Evolutionary conservation across 352 stramenopile species (phyloP).

Genomic region (Phytopythium litorale): DNA sequence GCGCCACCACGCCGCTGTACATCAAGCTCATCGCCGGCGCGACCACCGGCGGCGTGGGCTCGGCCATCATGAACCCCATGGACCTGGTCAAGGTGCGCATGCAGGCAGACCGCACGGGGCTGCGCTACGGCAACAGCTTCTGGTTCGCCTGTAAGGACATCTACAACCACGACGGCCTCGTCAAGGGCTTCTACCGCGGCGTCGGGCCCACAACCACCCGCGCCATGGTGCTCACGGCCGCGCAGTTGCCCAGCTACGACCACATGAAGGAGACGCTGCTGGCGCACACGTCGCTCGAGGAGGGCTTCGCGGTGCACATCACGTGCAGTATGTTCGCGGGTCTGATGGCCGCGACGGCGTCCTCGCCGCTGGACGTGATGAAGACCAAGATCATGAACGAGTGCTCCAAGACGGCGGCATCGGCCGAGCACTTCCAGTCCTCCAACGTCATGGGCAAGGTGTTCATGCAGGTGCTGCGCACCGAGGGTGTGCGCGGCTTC

Average conservation of each 20-base stretch:
- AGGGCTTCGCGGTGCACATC: constrained; percentile 60
- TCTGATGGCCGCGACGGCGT: constrained; percentile 60
- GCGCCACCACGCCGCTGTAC: constrained; percentile 38
- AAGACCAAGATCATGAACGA: constrained; percentile 84
- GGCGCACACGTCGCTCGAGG: constrained; percentile 40
- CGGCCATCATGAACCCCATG: constrained; percentile 70
- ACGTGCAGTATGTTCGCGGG: constrained; percentile 70
- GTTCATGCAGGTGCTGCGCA: constrained; percentile 47
- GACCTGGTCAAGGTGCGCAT: constrained; percentile 80
- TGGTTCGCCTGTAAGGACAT: constrained; percentile 62
- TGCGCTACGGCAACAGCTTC: constrained; percentile 60
- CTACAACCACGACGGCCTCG: constrained; percentile 47
- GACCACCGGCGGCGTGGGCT: constrained; percentile 57
- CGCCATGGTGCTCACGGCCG: constrained; percentile 69
- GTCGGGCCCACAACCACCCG: constrained; percentile 62
- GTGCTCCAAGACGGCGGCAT: constrained; percentile 21
- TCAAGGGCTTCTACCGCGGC: constrained; percentile 69
- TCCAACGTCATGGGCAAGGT: constrained; percentile 44
- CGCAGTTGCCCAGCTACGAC: constrained; percentile 78
- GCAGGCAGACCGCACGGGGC: constrained; percentile 61
- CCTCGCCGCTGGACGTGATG: constrained; percentile 75
- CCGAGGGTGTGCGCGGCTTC: constrained; percentile 58
- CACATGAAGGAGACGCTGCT: constrained; percentile 71
- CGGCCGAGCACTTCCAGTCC: too few relatives aligned
- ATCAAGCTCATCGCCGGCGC: constrained; percentile 68